These are phyloP conservation scores for Colletotrichum simmondsii DNA, from an alignment of 2,329 filamentous ascomycete species.

Conservation along the genomic window DNA sequence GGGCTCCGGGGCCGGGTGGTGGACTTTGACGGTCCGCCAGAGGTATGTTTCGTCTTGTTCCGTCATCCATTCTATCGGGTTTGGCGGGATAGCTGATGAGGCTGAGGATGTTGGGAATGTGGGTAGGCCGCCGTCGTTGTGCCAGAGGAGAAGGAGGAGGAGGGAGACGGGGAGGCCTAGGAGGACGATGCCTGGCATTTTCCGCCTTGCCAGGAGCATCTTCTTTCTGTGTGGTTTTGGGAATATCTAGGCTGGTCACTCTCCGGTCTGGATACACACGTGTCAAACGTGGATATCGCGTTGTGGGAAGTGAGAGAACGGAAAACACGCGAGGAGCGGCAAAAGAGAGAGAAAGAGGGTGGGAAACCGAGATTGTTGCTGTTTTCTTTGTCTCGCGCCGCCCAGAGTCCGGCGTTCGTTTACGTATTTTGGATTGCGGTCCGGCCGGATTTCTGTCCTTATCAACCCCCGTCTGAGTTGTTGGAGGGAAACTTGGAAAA, in stretches of 20 bases:
- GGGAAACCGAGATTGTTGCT: not conserved
- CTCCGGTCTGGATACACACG: not conserved
- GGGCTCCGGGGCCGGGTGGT: constrained; percentile 35
- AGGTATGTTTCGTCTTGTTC: constrained; percentile 13
- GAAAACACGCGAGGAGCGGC: not conserved
- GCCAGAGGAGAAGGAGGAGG: constrained; percentile 23
- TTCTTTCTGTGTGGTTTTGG: not conserved
- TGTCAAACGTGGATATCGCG: not conserved
- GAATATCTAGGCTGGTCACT: not conserved
- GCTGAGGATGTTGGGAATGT: not conserved
- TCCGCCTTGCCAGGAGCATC: not conserved
- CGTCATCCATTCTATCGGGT: constrained; percentile 11
- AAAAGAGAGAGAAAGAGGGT: not conserved
- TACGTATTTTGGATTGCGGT: constrained; percentile 50
- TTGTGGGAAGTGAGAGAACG: not conserved
- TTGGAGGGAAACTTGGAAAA: not conserved
- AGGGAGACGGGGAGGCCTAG: constrained; percentile 20
- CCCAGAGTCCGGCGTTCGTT: not conserved
- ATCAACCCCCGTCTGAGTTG: not conserved
- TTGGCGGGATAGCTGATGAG: not conserved
- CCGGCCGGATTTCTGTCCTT: not conserved
- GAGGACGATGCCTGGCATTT: not conserved
- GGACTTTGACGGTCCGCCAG: constrained; percentile 36
- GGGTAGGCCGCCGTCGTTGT: constrained; percentile 5
- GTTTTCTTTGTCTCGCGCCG: no score